Conservation (phyloP, 148 eudicot genomes). For the Dysphania ambrosioides region DNA sequence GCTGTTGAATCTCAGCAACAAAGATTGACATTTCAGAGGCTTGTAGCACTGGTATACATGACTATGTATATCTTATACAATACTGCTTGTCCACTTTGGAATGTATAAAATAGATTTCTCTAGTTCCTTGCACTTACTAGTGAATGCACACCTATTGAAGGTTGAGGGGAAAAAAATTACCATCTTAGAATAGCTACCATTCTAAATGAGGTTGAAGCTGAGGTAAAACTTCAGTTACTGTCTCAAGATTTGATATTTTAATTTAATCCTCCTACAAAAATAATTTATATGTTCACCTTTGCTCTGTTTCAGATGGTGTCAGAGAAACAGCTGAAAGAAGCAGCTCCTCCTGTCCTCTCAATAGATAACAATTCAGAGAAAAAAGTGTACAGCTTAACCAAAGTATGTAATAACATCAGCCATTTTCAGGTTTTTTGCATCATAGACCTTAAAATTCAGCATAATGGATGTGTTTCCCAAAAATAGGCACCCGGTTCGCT, state of each 20-base stretch:
- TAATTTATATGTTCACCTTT: not conserved
- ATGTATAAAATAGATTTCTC: not conserved
- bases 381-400: no score
- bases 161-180: slow-evolving; percentile 50
- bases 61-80: not conserved
- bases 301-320: slow-evolving; percentile 13
- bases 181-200: slow-evolving; percentile 47
- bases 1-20: slow-evolving; percentile 94
- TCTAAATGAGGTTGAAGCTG: slow-evolving; percentile 46
- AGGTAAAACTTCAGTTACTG: slow-evolving; percentile 27
- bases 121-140: slow-evolving; percentile 12
- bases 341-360: no score
- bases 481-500: no score
- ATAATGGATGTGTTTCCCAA: no score
- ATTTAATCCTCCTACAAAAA: not conserved
- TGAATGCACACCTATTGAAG: slow-evolving; percentile 27
- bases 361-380: no score
- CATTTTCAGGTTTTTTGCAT: no score
- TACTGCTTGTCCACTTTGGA: not conserved
- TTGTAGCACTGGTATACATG: slow-evolving; percentile 70
- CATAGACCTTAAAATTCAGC: no score
- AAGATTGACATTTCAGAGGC: slow-evolving; percentile 92
- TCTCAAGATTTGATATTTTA: not conserved
- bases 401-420: no score
- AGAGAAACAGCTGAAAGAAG: slow-evolving; percentile 9